Evolutionary conservation across 306 rosid genomes (phyloP), one percentile per base, ranked within the genome.

Genomic region (Adenanthera pavonina): DNA sequence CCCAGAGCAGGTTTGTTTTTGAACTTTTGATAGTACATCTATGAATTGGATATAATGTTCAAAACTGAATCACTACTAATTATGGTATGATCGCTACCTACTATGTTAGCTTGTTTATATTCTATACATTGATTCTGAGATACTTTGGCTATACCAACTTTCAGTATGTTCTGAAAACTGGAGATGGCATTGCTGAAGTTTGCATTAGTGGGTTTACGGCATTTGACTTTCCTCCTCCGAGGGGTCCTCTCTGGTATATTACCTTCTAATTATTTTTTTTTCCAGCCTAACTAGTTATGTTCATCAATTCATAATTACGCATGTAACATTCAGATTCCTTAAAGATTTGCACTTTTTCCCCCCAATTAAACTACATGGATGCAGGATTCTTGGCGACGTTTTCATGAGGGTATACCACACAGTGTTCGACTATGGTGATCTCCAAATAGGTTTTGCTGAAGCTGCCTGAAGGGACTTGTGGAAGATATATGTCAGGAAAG

Each of bases 331-430:
- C 12, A 33, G 30, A 2, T 36, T 69, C 64, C 53, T 76, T 76
- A 34, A 66, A 72, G 61, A 49, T 57, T 33, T 51, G 16, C 20
- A 8, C 36, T 46, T 52, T 20, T 35, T 25, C 3, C 12, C 14
- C 33, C 30, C 49, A 33, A 82, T 30, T 65, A 48, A 5, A 65
- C 43, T 25, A n/a, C 56, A 38, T 56, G 9, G 68, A 34, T 81
- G 74, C 77, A 85, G 88, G 89, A 80, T 85, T 83, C 91, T 92
- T 81, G 98, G 98, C 20, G 96, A 94, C 82, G 78, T 89, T 16
- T 92, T 94, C 80, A 94, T 91, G 97, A 89, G 98, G 79, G 87
- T 74, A 10, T 94, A 92, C 84, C 98, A 94, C 85, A 94, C 98
- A 0, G 81, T 94, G 77, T 94, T 94, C 47, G 97, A 94, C 83